A percentile compares a stretch with the other conserved stretches of the same genome.
phyloP scores from a whole-genome alignment of 805 yeast genomes.

The Saccharomycopsis capsularis region DNA sequence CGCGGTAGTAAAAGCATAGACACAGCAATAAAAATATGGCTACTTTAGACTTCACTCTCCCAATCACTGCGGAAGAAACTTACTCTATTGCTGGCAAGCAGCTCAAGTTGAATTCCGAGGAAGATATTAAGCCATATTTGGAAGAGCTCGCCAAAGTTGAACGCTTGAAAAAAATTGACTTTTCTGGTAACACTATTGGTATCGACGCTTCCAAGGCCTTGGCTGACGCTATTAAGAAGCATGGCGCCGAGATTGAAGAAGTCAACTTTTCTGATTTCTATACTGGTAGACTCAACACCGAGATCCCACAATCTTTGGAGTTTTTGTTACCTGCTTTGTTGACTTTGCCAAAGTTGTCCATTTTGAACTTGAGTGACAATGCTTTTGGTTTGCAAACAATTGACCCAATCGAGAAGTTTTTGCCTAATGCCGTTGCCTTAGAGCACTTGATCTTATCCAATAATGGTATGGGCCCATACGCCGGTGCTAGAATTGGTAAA shows the following conservation, averaged over 20 bases:
- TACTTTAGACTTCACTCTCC: slow-evolving; percentile 33
- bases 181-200: slow-evolving; percentile 93
- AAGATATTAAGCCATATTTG: slow-evolving; percentile 67
- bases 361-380: slow-evolving; percentile 84
- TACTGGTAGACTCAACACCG: slow-evolving; percentile 91
- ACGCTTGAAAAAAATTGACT: slow-evolving; percentile 51
- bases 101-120: slow-evolving; percentile 62
- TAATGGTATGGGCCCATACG: slow-evolving; percentile 97
- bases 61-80: slow-evolving; percentile 39
- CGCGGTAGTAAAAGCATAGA: neutral
- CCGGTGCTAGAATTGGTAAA: slow-evolving; percentile 90
- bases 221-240: slow-evolving; percentile 44
- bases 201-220: slow-evolving; percentile 76
- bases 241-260: slow-evolving; percentile 42
- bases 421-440: slow-evolving; percentile 67
- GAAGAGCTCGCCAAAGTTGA: slow-evolving; percentile 42
- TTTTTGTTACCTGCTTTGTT: slow-evolving; percentile 67
- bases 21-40: slow-evolving; percentile 31
- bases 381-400: slow-evolving; percentile 96
- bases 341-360: slow-evolving; percentile 57
- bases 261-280: slow-evolving; percentile 86
- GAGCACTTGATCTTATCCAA: slow-evolving; percentile 85
- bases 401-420: slow-evolving; percentile 74
- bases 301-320: slow-evolving; percentile 79
- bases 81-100: slow-evolving; percentile 70